phyloP scores from a whole-genome alignment of 176 grass and related monocot species.

The Zea luxurians region DNA sequence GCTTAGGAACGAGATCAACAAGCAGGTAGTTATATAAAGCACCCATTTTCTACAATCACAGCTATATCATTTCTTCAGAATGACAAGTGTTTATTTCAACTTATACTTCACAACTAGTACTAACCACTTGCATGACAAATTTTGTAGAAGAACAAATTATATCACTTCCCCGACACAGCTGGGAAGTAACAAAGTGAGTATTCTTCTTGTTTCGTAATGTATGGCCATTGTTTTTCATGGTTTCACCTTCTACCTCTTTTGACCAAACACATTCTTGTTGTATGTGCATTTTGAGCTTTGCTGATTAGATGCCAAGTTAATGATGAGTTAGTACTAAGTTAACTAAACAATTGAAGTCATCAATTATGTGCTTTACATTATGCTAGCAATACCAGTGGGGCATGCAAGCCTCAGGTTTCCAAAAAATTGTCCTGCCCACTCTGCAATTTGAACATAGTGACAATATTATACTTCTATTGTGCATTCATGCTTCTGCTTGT shows the following conservation, averaged over 20 bases:
- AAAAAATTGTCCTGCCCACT: neutral
- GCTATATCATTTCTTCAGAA: too few relatives aligned
- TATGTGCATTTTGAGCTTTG: slow-evolving; percentile 12
- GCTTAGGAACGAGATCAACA: too few relatives aligned
- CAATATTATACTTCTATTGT: neutral
- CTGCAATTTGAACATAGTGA: neutral
- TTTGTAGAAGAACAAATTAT: too few relatives aligned
- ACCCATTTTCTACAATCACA: too few relatives aligned
- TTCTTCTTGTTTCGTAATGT: neutral
- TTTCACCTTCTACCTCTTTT: slow-evolving; percentile 1
- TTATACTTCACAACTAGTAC: too few relatives aligned
- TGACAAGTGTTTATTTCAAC: too few relatives aligned
- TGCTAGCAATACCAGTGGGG: neutral
- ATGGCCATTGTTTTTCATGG: neutral
- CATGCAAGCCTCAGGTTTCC: neutral
- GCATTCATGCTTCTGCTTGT: neutral
- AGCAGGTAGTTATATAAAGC: too few relatives aligned
- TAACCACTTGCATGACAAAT: too few relatives aligned
- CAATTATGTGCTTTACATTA: neutral
- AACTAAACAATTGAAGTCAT: slow-evolving; percentile 5
- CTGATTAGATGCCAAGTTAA: neutral
- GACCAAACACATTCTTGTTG: neutral
- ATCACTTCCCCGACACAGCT: too few relatives aligned
- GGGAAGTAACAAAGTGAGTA: too few relatives aligned
- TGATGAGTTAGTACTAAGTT: neutral